A percentile compares a stretch with the other conserved stretches of the same genome.
Evolutionary conservation across 2,329 filamentous ascomycete species (phyloP).

Genomic region (Colletotrichum zoysiae): DNA sequence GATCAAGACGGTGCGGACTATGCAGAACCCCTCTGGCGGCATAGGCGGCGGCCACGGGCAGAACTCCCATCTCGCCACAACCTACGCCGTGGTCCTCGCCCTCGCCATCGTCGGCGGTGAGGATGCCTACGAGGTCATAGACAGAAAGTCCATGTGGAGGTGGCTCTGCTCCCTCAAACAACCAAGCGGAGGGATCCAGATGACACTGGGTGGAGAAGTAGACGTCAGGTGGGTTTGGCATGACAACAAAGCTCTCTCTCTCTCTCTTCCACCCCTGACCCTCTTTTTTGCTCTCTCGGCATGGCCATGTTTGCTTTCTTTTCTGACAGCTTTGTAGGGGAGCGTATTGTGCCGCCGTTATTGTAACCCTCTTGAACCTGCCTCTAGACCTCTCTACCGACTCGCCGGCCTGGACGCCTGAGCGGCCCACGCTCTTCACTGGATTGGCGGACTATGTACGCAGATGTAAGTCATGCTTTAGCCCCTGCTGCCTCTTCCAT

Average conservation of each 20-base stretch:
- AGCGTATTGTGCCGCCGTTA: slow-evolving; percentile 89
- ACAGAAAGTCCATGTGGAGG: slow-evolving; percentile 88
- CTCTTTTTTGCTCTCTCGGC: slow-evolving; percentile 3
- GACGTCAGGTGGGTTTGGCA: slow-evolving; percentile 79
- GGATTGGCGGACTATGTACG: slow-evolving; percentile 84
- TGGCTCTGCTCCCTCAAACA: slow-evolving; percentile 92
- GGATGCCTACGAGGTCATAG: slow-evolving; percentile 79
- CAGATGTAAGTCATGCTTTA: slow-evolving; percentile 71
- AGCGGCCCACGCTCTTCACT: slow-evolving; percentile 74
- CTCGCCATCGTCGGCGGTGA: slow-evolving; percentile 83
- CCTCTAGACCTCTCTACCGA: slow-evolving; percentile 83
- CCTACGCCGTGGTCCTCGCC: slow-evolving; percentile 86
- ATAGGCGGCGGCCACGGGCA: slow-evolving; percentile 97
- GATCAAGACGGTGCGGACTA: slow-evolving; percentile 79
- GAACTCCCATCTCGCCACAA: slow-evolving; percentile 86
- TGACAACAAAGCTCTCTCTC: neutral
- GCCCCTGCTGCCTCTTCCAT: slow-evolving; percentile 23
- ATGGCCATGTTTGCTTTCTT: neutral
- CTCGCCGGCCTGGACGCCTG: slow-evolving; percentile 74
- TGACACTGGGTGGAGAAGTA: slow-evolving; percentile 88
- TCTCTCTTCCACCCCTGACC: neutral
- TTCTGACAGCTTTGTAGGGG: slow-evolving; percentile 67
- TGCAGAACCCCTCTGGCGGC: slow-evolving; percentile 87
- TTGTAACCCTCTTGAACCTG: slow-evolving; percentile 85
- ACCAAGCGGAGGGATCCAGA: slow-evolving; percentile 87